These are phyloP conservation scores for Suillus hirtellus DNA, from an alignment of 768 basidiomycete species.

Conservation along the genomic window DNA sequence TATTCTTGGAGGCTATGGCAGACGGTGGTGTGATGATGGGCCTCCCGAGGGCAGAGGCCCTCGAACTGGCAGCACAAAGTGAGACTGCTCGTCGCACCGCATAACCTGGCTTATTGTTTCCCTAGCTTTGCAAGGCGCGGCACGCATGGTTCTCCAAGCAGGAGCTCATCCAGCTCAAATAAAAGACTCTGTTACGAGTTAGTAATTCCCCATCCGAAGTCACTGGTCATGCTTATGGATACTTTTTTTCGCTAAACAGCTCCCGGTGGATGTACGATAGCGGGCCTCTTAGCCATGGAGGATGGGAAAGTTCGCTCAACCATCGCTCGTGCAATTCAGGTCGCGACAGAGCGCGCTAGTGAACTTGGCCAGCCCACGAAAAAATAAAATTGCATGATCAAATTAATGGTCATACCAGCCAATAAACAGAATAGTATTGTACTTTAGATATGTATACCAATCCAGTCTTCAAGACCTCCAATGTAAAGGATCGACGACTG, in stretches of 20 bases:
- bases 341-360: constrained; percentile 87
- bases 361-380: constrained; percentile 74
- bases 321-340: constrained; percentile 92
- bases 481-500: constrained; percentile 35
- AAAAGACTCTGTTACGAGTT: constrained; percentile 97
- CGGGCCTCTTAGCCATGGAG: constrained; percentile 92
- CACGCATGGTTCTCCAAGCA: constrained; percentile 88
- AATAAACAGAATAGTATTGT: neutral
- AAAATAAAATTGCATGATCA: constrained; percentile 34
- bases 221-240: constrained; percentile 7
- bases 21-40: constrained; percentile 99
- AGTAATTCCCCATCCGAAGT: constrained; percentile 29
- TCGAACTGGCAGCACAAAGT: constrained; percentile 97
- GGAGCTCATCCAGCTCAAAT: constrained; percentile 94
- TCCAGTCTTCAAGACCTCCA: constrained; percentile 37
- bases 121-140: constrained; percentile 91
- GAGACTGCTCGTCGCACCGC: constrained; percentile 24
- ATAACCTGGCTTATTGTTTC: constrained; percentile 1
- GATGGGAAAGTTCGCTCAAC: constrained; percentile 93
- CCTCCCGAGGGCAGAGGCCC: constrained; percentile 86
- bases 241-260: constrained; percentile 50
- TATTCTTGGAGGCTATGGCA: constrained; percentile 97
- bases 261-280: constrained; percentile 97
- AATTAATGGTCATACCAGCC: neutral
- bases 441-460: constrained; percentile 28